Evolutionary conservation across 768 basidiomycete genomes (phyloP), one percentile per base, ranked within the genome.

Genomic region (Sporobolomyces phaffii): DNA sequence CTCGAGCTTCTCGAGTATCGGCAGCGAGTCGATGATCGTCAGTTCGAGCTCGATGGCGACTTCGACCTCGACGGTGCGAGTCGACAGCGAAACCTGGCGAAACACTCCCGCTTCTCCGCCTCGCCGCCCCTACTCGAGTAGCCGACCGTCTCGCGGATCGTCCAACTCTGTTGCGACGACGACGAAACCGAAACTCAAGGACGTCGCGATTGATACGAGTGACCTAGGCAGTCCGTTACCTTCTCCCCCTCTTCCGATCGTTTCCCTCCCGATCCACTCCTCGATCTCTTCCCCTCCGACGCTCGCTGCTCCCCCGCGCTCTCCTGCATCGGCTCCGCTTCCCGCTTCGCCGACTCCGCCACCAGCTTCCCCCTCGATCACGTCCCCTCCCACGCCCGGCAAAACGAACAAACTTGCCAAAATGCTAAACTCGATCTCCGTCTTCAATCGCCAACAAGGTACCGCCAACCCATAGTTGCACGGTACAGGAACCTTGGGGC

Each of bases 391-490:
- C 5, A 52, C 51, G 17, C 51, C 59, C 3, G 29, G 48, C 29
- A 62, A 58, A 61, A 51, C 48, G 52, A 64, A 64, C 65, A 67
- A 67, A 54, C 56, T 71, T 17, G 62, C 59, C 20, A 64, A 64
- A 59, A 67, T 71, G 65, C 50, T 71, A 50, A 60, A 56, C 52
- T 49, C 40, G 34, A 70, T 70, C 45, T 57, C 53, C 3, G 70
- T 71, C 22, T 71, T 71, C 49, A 67, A 67, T 49, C 48, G 59
- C 1, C 22, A 45, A 60, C 61, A 65, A 57, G 54, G 31, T 11
- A 56, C 26, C 44, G 1, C 50, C 31, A 0, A 28, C 14, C 24
- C 43, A 43, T 57, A n/a, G n/a, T n/a, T n/a, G n/a, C n/a, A n/a
- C n/a, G n/a, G n/a, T n/a, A n/a, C n/a, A n/a, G n/a, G n/a, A n/a